Conservation (phyloP, 2,329 filamentous ascomycete genomes). For the Aspergillus aculeatus region DNA sequence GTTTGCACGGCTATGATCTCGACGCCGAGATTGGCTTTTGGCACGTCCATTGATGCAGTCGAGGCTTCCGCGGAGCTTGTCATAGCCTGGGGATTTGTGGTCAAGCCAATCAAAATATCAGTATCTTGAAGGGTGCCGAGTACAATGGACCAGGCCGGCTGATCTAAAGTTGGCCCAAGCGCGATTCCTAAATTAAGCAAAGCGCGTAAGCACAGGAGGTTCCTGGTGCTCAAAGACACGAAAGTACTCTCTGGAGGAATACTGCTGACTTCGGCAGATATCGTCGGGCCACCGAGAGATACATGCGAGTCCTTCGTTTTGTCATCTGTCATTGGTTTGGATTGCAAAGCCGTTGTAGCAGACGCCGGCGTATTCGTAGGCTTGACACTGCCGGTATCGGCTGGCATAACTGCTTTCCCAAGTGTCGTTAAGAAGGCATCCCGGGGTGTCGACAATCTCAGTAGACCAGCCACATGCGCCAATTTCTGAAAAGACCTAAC, state of each 20-base stretch:
- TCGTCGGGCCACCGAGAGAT: constrained; percentile 24
- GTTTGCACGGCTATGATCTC: constrained; percentile 88
- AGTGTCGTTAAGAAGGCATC: constrained; percentile 94
- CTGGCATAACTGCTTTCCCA: constrained; percentile 87
- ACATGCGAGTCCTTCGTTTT: constrained; percentile 29
- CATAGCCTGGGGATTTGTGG: constrained; percentile 31
- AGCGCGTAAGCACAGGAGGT: constrained; percentile 84
- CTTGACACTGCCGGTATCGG: constrained; percentile 54
- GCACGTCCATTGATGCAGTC: constrained; percentile 44
- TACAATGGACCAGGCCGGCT: constrained; percentile 79
- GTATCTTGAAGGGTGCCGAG: constrained; percentile 91
- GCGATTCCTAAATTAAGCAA: constrained; percentile 95
- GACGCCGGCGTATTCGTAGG: constrained; percentile 17
- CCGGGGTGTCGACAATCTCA: constrained; percentile 79
- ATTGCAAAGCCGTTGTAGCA: constrained; percentile 21
- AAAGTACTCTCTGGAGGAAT: constrained; percentile 42
- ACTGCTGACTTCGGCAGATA: constrained; percentile 27
- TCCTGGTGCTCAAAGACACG: constrained; percentile 74
- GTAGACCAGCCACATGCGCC: constrained; percentile 85
- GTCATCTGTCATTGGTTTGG: constrained; percentile 29
- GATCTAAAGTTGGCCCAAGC: constrained; percentile 78
- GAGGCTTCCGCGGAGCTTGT: constrained; percentile 28
- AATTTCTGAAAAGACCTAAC: constrained; percentile 94
- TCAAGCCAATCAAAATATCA: constrained; percentile 71
- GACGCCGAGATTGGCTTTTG: constrained; percentile 64